phyloP scores from a whole-genome alignment of 495 filamentous ascomycete genomes.

The Mytilinidion resinicola region DNA sequence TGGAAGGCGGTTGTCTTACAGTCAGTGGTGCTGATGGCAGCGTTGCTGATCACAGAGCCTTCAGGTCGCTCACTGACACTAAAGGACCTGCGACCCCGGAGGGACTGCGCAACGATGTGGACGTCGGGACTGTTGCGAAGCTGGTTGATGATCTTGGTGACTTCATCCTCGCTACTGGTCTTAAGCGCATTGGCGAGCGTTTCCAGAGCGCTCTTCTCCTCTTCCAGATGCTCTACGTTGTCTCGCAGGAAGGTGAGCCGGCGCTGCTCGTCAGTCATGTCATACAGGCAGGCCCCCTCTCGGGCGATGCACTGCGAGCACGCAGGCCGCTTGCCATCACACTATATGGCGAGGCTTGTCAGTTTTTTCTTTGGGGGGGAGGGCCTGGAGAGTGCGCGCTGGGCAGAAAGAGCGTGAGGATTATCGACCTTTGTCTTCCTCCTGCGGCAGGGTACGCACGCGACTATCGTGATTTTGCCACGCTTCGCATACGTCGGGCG shows the following conservation, averaged over 20 bases:
- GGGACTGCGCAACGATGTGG: conserved; percentile 3
- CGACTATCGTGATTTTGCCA: conserved; percentile 20
- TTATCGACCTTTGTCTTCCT: conserved; percentile 19
- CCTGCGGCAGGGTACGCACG: conserved; percentile 16
- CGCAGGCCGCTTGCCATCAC: conserved; percentile 15
- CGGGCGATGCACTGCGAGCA: conserved; percentile 15
- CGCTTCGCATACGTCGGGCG: conserved; percentile 12
- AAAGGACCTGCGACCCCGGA: conserved; percentile 1
- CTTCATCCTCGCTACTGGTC: conserved; percentile 6
- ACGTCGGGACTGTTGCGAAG: conserved; percentile 5
- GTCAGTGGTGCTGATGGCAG: not conserved
- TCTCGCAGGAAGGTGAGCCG: conserved; percentile 21
- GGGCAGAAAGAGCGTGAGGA: not conserved
- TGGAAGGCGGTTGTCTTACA: not conserved
- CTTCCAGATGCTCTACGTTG: conserved; percentile 18
- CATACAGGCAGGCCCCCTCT: conserved; percentile 14
- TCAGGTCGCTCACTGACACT: not conserved
- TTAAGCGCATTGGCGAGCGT: conserved; percentile 10
- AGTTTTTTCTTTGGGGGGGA: not conserved
- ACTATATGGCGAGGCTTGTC: not conserved
- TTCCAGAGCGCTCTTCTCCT: conserved; percentile 12
- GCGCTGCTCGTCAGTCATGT: conserved; percentile 22
- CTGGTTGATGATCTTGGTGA: conserved; percentile 6
- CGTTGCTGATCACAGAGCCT: not conserved
- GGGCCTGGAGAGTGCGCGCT: not conserved